phyloP scores from a whole-genome alignment of 495 filamentous ascomycete genomes.

The Hypoxylon intermedium region DNA sequence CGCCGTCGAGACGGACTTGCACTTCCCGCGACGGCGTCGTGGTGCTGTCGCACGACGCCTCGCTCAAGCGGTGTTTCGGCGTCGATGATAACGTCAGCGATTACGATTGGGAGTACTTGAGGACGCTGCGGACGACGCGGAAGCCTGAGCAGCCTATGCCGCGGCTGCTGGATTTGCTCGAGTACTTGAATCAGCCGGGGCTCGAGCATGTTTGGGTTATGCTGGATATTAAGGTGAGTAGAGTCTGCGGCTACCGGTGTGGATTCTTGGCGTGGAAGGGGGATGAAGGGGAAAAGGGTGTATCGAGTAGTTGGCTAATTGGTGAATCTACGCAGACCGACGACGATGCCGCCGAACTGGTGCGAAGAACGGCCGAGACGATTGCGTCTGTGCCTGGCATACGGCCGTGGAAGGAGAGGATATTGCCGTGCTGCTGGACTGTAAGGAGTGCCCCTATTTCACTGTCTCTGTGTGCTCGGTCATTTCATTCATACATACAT shows the following conservation, averaged over 20 bases:
- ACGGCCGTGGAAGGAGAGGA: conserved; percentile 70
- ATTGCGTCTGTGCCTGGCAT: conserved; percentile 59
- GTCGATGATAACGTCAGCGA: conserved; percentile 71
- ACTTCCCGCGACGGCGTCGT: conserved; percentile 85
- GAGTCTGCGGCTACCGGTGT: background rate
- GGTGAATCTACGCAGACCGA: conserved; percentile 50
- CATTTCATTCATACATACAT: background rate
- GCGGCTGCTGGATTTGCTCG: conserved; percentile 75
- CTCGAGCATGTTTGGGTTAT: conserved; percentile 76
- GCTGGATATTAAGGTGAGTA: conserved; percentile 81
- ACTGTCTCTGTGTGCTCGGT: background rate
- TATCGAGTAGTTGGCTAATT: conserved; percentile 6
- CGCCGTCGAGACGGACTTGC: conserved; percentile 88
- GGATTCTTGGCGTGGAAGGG: background rate
- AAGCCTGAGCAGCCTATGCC: conserved; percentile 76
- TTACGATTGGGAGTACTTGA: conserved; percentile 75
- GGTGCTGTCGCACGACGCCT: conserved; percentile 75
- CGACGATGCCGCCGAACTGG: conserved; percentile 73
- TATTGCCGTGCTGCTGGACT: conserved; percentile 83
- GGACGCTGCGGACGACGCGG: conserved; percentile 68
- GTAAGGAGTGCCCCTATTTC: conserved; percentile 48
- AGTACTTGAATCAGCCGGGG: conserved; percentile 67
- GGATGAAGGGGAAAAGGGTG: background rate
- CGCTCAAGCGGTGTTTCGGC: conserved; percentile 81
- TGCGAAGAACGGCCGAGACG: conserved; percentile 67